phyloP scores from a whole-genome alignment of 73 alveolate species.

The Paramecium sexaurelia region DNA sequence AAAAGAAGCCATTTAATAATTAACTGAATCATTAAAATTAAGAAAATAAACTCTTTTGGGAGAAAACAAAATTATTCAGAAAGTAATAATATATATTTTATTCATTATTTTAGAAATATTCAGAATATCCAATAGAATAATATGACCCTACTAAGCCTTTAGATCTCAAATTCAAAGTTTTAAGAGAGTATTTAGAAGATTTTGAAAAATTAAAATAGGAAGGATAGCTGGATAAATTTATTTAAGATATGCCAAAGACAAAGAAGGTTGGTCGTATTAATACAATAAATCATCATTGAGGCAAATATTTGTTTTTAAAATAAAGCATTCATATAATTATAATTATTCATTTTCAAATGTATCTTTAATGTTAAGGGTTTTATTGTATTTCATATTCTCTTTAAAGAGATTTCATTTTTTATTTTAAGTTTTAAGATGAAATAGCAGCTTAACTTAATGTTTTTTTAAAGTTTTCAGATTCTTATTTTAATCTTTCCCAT shows the following conservation, averaged over 20 bases:
- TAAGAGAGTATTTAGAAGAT: conserved; percentile 33
- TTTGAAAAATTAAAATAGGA: conserved; percentile 32
- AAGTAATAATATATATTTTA: background rate
- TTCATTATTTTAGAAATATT: background rate
- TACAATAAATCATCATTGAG: background rate
- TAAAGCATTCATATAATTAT: background rate
- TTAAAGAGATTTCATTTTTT: conserved; percentile 19
- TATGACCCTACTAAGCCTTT: conserved; percentile 51
- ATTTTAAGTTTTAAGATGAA: conserved; percentile 47
- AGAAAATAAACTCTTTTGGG: conserved; percentile 12
- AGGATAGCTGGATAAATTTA: conserved; percentile 27
- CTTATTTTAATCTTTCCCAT: conserved; percentile 54
- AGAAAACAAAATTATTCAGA: background rate
- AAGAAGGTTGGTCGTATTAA: conserved; percentile 1
- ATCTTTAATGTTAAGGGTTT: background rate
- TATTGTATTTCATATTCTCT: conserved; percentile 24
- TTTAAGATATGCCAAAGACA: conserved; percentile 54
- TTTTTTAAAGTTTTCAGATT: conserved; percentile 11
- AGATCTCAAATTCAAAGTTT: conserved; percentile 13
- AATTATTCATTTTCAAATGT: background rate
- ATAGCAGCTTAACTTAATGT: conserved; percentile 47
- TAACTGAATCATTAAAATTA: background rate
- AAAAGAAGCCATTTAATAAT: background rate
- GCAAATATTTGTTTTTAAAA: background rate
- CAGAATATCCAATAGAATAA: conserved; percentile 3